Conservation (phyloP, 2,329 filamentous ascomycete genomes). For the Blastomyces silverae region DNA sequence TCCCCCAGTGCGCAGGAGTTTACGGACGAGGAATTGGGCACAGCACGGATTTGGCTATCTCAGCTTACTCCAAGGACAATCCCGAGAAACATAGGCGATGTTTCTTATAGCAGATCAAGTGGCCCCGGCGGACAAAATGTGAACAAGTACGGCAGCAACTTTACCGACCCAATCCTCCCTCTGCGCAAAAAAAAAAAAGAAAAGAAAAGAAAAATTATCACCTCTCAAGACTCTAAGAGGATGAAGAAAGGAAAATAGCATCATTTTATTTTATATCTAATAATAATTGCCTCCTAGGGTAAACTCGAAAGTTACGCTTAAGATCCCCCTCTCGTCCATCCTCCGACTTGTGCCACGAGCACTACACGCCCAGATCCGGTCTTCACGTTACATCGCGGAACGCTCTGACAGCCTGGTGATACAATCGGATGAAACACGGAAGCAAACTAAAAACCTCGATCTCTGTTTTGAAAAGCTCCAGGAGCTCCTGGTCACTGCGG, state of each 20-base stretch:
- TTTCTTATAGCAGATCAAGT: slow-evolving; percentile 58
- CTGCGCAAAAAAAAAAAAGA: too few relatives aligned
- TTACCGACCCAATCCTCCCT: too few relatives aligned
- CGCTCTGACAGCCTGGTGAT: slow-evolving; percentile 52
- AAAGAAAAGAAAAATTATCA: too few relatives aligned
- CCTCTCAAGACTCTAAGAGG: background rate
- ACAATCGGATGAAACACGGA: slow-evolving; percentile 57
- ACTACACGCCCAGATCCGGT: slow-evolving; percentile 47
- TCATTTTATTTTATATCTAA: background rate
- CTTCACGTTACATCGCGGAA: slow-evolving; percentile 51
- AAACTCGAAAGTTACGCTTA: slow-evolving; percentile 60
- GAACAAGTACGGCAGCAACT: slow-evolving; percentile 52
- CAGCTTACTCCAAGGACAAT: slow-evolving; percentile 49
- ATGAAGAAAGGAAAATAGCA: background rate
- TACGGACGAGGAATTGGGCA: slow-evolving; percentile 31
- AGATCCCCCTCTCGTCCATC: slow-evolving; percentile 48
- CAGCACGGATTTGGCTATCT: slow-evolving; percentile 53
- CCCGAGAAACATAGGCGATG: slow-evolving; percentile 50
- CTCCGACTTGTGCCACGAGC: slow-evolving; percentile 49
- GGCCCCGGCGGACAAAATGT: slow-evolving; percentile 63
- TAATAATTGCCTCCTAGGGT: slow-evolving; percentile 42
- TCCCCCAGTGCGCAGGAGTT: slow-evolving; percentile 15
- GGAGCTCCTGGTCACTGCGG: slow-evolving; percentile 48
- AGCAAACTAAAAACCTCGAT: slow-evolving; percentile 54
- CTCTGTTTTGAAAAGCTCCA: slow-evolving; percentile 54